Conservation (phyloP, 2,329 filamentous ascomycete genomes). For the Emergomyces orientalis region DNA sequence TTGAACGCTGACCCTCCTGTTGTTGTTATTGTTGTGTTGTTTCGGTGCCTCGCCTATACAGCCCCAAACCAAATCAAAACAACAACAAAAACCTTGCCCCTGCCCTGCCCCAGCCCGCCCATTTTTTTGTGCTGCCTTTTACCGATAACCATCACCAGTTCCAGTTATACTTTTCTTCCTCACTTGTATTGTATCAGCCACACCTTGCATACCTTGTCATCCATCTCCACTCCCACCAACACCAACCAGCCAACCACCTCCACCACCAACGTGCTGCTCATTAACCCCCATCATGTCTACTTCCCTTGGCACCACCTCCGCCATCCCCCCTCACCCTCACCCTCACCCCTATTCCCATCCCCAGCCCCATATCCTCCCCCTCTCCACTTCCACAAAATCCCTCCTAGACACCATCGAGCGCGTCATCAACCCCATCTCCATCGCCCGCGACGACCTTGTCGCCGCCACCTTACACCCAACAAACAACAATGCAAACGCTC, state of each 20-base stretch:
- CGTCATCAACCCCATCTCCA: constrained; percentile 8
- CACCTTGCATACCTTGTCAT: too few species aligned
- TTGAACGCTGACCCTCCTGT: constrained; percentile 15
- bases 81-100: not conserved
- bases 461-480: not conserved
- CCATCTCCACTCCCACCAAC: not conserved
- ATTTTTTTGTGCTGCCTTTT: too few species aligned
- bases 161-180: too few species aligned
- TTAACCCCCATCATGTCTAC: not conserved
- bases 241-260: too few species aligned
- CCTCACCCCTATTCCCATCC: not conserved
- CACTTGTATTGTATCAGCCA: too few species aligned
- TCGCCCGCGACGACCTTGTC: not conserved
- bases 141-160: too few species aligned
- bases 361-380: not conserved
- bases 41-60: not conserved
- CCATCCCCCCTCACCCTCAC: not conserved
- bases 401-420: not conserved
- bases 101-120: too few species aligned
- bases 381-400: not conserved
- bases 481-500: constrained; percentile 8
- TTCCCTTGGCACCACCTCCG: constrained; percentile 1
- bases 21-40: not conserved
- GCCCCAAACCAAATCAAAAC: not conserved
- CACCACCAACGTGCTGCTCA: too few species aligned